phyloP scores from a whole-genome alignment of 2,329 filamentous ascomycete species.

The Xylaria sp. region DNA sequence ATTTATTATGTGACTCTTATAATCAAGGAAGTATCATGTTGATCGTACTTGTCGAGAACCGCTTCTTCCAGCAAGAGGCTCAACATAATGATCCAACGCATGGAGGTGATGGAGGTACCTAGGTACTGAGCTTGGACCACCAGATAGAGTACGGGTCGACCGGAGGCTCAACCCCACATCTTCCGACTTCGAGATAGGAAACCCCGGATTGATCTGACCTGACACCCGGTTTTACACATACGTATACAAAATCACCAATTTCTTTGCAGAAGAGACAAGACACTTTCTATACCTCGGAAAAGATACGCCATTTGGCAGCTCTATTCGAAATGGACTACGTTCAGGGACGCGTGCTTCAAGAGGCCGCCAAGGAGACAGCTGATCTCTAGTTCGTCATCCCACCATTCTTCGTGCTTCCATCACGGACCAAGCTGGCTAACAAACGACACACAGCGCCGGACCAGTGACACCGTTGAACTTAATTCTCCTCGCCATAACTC shows the following conservation, averaged over 20 bases:
- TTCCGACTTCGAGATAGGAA: conserved; percentile 21
- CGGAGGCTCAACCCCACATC: conserved; percentile 27
- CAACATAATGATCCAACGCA: neutral
- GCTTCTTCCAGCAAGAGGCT: neutral
- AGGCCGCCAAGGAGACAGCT: conserved; percentile 56
- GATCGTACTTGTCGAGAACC: neutral
- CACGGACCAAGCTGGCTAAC: conserved; percentile 13
- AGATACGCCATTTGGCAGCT: neutral
- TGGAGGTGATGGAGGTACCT: neutral
- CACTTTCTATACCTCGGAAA: neutral
- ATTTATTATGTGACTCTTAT: neutral
- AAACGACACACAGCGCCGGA: conserved; percentile 48
- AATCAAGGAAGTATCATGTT: neutral
- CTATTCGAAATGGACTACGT: conserved; percentile 65
- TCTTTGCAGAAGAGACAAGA: neutral
- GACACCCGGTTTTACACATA: neutral
- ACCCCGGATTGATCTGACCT: conserved; percentile 13
- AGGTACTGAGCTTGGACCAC: conserved; percentile 17
- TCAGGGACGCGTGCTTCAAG: conserved; percentile 64
- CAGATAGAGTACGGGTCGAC: neutral
- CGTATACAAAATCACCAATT: neutral
- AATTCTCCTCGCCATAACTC: conserved; percentile 64
- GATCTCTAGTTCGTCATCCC: conserved; percentile 30
- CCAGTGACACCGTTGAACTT: conserved; percentile 71
- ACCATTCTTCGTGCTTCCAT: conserved; percentile 1